Evolutionary conservation across 495 filamentous ascomycete genomes (phyloP).

Genomic region (Xeromyces bisporus): DNA sequence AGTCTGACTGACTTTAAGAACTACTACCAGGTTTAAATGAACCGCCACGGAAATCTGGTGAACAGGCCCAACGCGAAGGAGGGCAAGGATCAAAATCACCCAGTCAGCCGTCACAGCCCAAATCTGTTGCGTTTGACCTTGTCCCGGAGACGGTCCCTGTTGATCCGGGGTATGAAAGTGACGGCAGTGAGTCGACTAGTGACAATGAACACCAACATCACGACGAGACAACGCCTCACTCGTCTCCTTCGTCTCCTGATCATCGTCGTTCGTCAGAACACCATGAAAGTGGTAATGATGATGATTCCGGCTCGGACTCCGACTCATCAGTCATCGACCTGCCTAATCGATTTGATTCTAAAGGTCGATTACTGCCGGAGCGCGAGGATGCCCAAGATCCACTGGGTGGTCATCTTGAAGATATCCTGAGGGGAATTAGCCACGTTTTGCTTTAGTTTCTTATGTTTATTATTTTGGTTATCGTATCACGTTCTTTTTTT

Average conservation of each 20-base stretch:
- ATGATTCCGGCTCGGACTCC: conserved; percentile 11
- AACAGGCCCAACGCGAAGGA: conserved; percentile 3
- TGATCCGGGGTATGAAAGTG: conserved; percentile 24
- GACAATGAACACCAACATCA: conserved; percentile 5
- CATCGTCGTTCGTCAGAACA: not conserved
- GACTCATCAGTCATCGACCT: conserved; percentile 37
- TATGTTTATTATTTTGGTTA: not conserved
- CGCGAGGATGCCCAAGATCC: conserved; percentile 13
- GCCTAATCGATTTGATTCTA: conserved; percentile 47
- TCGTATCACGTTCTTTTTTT: not conserved
- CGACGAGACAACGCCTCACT: conserved; percentile 14
- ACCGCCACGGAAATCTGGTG: not conserved
- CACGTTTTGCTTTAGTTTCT: conserved; percentile 10
- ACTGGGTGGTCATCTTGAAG: conserved; percentile 19
- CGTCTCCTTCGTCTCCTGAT: conserved; percentile 6
- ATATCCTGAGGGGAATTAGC: conserved; percentile 19
- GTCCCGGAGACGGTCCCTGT: conserved; percentile 3
- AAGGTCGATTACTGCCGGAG: conserved; percentile 34
- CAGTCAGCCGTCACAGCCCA: conserved; percentile 17
- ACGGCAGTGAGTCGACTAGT: conserved; percentile 26
- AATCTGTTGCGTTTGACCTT: conserved; percentile 25
- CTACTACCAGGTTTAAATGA: conserved; percentile 19
- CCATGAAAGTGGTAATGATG: not conserved
- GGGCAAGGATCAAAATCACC: conserved; percentile 6
- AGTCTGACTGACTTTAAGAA: conserved; percentile 2